A percentile compares a stretch with the other conserved stretches of the same genome.
Conservation (phyloP, 1,284 basidiomycete genomes). For the Pseudozyma tsukubaensis region DNA sequence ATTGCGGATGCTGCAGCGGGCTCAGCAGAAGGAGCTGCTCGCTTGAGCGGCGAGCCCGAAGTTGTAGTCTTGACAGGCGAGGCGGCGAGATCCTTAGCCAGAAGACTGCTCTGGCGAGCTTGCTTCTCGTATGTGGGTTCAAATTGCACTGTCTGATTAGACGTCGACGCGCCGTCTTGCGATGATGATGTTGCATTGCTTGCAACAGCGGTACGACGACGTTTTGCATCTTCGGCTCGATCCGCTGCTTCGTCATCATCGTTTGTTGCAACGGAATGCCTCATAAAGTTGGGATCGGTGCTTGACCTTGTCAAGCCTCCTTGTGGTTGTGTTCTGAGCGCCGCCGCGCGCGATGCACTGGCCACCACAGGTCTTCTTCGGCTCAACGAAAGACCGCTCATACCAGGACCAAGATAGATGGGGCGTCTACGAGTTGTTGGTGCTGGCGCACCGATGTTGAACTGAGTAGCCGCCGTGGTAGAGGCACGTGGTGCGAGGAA, state of each 20-base stretch:
- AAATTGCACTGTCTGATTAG: constrained; percentile 29
- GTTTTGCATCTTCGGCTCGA: constrained; percentile 41
- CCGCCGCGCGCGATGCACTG: constrained; percentile 31
- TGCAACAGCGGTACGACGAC: constrained; percentile 29
- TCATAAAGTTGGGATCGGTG: constrained; percentile 40
- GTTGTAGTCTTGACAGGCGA: constrained; percentile 4
- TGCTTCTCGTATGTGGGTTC: constrained; percentile 34
- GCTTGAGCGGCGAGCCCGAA: constrained; percentile 26
- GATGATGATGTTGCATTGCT: background rate
- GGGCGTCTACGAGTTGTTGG: constrained; percentile 26
- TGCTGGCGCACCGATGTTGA: constrained; percentile 8
- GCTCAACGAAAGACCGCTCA: constrained; percentile 46
- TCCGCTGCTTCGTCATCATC: constrained; percentile 17
- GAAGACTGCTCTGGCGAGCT: constrained; percentile 33
- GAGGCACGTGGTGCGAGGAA: constrained; percentile 45
- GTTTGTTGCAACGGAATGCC: constrained; percentile 14
- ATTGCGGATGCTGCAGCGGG: constrained; percentile 8
- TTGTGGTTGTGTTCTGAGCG: constrained; percentile 12
- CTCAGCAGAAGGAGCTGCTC: constrained; percentile 29
- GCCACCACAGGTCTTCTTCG: constrained; percentile 36
- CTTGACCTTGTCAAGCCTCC: constrained; percentile 32
- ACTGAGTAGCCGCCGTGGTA: constrained; percentile 4
- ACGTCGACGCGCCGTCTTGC: background rate
- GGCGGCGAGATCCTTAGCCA: constrained; percentile 33
- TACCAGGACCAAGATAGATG: constrained; percentile 50